Conservation (phyloP, 495 filamentous ascomycete genomes). For the Podospora sp. region DNA sequence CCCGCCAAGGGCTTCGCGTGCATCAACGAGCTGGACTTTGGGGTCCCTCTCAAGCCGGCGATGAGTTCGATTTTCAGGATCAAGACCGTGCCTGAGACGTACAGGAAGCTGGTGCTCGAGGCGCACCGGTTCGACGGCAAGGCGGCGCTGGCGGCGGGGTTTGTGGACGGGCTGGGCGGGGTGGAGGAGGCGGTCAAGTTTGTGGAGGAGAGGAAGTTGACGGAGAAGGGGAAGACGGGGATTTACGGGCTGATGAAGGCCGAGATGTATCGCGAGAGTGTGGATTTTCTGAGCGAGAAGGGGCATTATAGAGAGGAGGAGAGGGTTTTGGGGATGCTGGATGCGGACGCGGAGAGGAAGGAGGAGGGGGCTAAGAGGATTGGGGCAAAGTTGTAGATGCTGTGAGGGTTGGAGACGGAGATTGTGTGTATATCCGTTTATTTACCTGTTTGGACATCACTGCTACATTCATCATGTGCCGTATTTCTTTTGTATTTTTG, state of each 20-base stretch:
- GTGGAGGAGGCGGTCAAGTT: conserved; percentile 60
- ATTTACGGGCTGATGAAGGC: conserved; percentile 69
- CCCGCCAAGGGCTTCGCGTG: conserved; percentile 68
- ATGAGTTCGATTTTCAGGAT: conserved; percentile 75
- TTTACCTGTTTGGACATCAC: not conserved
- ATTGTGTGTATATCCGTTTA: not conserved
- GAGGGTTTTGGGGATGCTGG: conserved; percentile 44
- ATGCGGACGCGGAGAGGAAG: conserved; percentile 36
- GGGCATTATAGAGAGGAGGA: conserved; percentile 44
- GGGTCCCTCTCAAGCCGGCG: conserved; percentile 67
- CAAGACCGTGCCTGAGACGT: conserved; percentile 60
- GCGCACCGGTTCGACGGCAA: conserved; percentile 63
- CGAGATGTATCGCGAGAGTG: conserved; percentile 69
- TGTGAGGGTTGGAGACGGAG: not conserved
- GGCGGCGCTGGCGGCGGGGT: conserved; percentile 61
- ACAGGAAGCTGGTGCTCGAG: conserved; percentile 68
- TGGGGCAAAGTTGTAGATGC: conserved; percentile 37
- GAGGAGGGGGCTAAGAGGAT: conserved; percentile 44
- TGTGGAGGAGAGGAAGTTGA: conserved; percentile 57
- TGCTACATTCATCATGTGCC: not conserved
- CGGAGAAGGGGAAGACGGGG: conserved; percentile 60
- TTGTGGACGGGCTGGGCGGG: conserved; percentile 70
- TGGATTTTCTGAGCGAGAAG: conserved; percentile 55
- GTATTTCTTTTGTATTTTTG: conserved; percentile 9
- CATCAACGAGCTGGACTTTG: conserved; percentile 78